Percentiles rank a stretch among this genome's conserved stretches.
Evolutionary conservation across 2,329 filamentous ascomycete species (phyloP).

Genomic region (Pyrenophora teres): DNA sequence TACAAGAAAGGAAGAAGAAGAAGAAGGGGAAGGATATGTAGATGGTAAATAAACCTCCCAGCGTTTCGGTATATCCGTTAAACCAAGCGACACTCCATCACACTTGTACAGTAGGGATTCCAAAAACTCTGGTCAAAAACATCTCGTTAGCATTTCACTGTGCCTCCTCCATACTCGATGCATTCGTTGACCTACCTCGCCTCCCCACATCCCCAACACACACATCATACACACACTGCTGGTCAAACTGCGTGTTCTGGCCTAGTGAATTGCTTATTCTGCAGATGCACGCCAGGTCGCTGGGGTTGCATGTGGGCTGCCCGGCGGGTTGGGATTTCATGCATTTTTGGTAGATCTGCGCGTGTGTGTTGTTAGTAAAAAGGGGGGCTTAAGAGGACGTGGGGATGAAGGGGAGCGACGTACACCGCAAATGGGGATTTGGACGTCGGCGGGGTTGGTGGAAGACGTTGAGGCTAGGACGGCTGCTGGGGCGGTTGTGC

Average conservation of each 20-base stretch:
- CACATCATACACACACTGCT: conserved; percentile 17
- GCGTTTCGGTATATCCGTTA: conserved; percentile 9
- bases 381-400: too few species aligned
- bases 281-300: conserved; percentile 25
- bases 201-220: conserved; percentile 15
- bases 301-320: conserved; percentile 4
- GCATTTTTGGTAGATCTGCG: conserved; percentile 18
- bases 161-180: too few species aligned
- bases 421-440: conserved; percentile 18
- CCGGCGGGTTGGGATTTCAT: conserved; percentile 6
- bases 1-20: too few species aligned
- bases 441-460: neutral
- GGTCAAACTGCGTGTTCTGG: conserved; percentile 18
- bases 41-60: conserved; percentile 21
- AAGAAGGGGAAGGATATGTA: too few species aligned
- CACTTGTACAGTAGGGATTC: conserved; percentile 17
- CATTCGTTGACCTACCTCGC: too few species aligned
- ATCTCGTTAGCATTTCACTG: too few species aligned
- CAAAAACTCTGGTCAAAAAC: conserved; percentile 18
- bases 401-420: neutral
- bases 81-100: conserved; percentile 1
- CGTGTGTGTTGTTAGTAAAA: neutral
- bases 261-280: conserved; percentile 16
- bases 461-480: neutral
- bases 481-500: neutral